phyloP scores from a whole-genome alignment of 2,329 filamentous ascomycete species.

The Teratosphaeria epicoccoides region DNA sequence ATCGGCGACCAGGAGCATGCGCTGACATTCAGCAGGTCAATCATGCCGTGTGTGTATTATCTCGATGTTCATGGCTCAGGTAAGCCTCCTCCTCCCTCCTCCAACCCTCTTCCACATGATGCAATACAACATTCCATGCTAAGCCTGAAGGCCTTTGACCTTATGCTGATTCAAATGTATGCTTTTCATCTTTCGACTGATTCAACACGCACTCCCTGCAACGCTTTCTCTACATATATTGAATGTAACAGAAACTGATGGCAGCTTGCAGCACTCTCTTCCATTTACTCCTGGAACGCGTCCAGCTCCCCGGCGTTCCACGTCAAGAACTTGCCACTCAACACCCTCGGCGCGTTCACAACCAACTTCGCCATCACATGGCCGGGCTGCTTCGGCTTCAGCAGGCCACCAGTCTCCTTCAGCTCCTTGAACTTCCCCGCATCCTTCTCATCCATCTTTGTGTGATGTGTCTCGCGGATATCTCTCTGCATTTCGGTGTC shows the following conservation, averaged over 20 bases:
- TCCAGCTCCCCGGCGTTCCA: slow-evolving; percentile 33
- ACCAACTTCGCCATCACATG: slow-evolving; percentile 74
- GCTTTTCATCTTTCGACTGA: slow-evolving; percentile 85
- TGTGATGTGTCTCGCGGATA: slow-evolving; percentile 61
- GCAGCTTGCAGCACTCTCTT: background rate
- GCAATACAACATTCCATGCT: slow-evolving; percentile 62
- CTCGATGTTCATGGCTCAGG: slow-evolving; percentile 1
- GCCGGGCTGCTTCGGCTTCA: slow-evolving; percentile 68
- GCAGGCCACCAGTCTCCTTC: slow-evolving; percentile 58
- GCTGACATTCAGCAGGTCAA: slow-evolving; percentile 10
- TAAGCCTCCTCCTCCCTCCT: slow-evolving; percentile 18
- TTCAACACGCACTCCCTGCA: slow-evolving; percentile 8
- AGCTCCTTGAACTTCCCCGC: slow-evolving; percentile 56
- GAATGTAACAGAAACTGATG: background rate
- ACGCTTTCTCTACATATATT: background rate
- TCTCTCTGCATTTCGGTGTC: slow-evolving; percentile 87
- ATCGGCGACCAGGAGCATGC: background rate
- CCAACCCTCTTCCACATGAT: slow-evolving; percentile 44
- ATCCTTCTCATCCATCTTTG: slow-evolving; percentile 48
- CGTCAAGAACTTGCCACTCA: slow-evolving; percentile 69
- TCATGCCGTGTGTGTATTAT: slow-evolving; percentile 14
- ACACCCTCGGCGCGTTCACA: slow-evolving; percentile 49
- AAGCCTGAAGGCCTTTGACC: slow-evolving; percentile 53
- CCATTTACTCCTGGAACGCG: slow-evolving; percentile 16
- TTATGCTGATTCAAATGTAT: slow-evolving; percentile 57